phyloP scores from a whole-genome alignment of 805 yeast species.

The Cyberlindnera mrakii region DNA sequence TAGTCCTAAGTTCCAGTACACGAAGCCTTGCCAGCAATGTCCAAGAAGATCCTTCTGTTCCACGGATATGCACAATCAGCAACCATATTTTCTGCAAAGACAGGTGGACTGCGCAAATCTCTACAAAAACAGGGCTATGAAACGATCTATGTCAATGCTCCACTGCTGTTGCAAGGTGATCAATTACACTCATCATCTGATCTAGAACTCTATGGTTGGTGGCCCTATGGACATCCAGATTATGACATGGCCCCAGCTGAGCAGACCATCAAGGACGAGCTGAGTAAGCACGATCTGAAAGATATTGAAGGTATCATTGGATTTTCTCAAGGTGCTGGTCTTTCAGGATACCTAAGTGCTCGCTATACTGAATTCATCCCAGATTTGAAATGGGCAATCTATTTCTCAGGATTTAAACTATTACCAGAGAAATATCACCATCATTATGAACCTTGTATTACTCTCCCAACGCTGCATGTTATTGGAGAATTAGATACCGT shows the following conservation, averaged over 20 bases:
- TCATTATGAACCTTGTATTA: constrained; percentile 15
- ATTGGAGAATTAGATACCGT: constrained; percentile 86
- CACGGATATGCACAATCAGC: constrained; percentile 92
- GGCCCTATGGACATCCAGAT: constrained; percentile 38
- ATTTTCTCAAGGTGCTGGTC: constrained; percentile 90
- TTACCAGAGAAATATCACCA: constrained; percentile 22
- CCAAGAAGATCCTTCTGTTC: constrained; percentile 60
- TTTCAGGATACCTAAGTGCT: constrained; percentile 59
- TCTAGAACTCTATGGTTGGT: constrained; percentile 57
- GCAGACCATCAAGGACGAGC: constrained; percentile 34
- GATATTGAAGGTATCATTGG: constrained; percentile 86
- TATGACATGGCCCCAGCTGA: constrained; percentile 31
- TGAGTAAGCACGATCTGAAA: constrained; percentile 40
- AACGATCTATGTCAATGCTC: constrained; percentile 69
- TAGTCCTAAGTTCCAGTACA: too few relatives aligned
- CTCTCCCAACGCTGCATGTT: constrained; percentile 55
- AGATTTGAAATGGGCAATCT: constrained; percentile 40
- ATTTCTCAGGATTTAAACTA: constrained; percentile 60
- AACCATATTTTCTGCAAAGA: constrained; percentile 69
- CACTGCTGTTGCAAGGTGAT: constrained; percentile 52
- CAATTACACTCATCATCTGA: constrained; percentile 54
- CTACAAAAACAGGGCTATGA: constrained; percentile 56
- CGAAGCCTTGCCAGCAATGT: too few relatives aligned
- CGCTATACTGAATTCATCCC: constrained; percentile 20
- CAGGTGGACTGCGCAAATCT: constrained; percentile 79